These are phyloP conservation scores for Mercurialis annua DNA, from an alignment of 345 rosid genomes.

Conservation along the genomic window DNA sequence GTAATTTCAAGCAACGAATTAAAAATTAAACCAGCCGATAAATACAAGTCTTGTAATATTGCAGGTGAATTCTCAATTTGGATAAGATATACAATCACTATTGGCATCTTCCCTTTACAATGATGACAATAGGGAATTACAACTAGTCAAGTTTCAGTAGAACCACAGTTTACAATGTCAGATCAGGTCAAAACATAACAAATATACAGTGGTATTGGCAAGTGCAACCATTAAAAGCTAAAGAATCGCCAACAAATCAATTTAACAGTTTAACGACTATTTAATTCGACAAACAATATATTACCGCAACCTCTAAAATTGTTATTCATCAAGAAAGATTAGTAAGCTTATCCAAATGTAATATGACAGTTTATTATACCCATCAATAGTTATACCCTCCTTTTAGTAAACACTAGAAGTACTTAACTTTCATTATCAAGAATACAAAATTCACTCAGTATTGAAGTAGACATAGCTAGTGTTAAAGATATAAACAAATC, in stretches of 20 bases:
- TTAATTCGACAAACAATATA: neutral
- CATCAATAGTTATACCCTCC: too few species aligned
- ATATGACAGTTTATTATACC: too few species aligned
- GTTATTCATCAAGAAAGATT: neutral
- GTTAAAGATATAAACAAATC: too few species aligned
- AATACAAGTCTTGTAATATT: too few species aligned
- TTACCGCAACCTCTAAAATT: neutral
- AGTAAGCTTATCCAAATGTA: too few species aligned
- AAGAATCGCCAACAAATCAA: neutral
- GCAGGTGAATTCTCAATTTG: neutral
- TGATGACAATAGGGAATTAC: neutral
- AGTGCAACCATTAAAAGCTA: neutral
- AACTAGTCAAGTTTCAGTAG: too few species aligned
- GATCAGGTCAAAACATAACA: neutral
- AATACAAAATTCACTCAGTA: too few species aligned
- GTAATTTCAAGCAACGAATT: neutral
- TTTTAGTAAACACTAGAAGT: too few species aligned
- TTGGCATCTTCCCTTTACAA: neutral
- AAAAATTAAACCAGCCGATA: neutral
- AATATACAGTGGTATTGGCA: too few species aligned
- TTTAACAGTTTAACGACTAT: neutral
- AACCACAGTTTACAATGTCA: neutral
- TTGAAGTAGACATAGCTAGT: too few species aligned
- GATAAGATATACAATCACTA: neutral
- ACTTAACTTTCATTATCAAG: too few species aligned